These are phyloP conservation scores for Aspergillus felis DNA, from an alignment of 2,329 filamentous ascomycete species.

Conservation along the genomic window DNA sequence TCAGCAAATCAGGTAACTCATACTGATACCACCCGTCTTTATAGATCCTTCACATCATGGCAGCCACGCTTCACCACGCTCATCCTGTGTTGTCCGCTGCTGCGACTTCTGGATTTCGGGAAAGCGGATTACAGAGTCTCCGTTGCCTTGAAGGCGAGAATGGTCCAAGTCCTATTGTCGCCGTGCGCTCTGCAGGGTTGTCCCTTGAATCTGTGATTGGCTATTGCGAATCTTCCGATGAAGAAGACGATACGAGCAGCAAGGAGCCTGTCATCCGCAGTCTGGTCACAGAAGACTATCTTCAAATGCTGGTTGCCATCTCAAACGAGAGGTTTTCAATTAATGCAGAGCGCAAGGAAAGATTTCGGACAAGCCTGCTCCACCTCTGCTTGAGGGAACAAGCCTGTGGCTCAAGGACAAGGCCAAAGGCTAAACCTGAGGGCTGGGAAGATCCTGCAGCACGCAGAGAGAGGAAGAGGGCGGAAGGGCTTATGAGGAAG, in stretches of 20 bases:
- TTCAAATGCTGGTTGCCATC: conserved; percentile 63
- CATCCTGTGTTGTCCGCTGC: conserved; percentile 72
- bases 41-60: conserved; percentile 84
- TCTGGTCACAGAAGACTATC: conserved; percentile 63
- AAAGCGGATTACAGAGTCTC: conserved; percentile 71
- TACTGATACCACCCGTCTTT: conserved; percentile 20
- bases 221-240: conserved; percentile 30
- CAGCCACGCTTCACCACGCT: conserved; percentile 69
- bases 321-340: conserved; percentile 59
- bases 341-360: conserved; percentile 38
- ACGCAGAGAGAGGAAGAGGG: conserved; percentile 38
- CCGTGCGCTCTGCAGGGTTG: conserved; percentile 77
- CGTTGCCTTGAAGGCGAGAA: conserved; percentile 47
- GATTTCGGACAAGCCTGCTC: conserved; percentile 33
- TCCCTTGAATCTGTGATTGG: conserved; percentile 79
- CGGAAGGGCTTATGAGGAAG: conserved; percentile 39
- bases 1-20: conserved; percentile 3
- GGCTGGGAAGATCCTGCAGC: conserved; percentile 38
- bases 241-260: conserved; percentile 25
- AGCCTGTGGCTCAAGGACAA: conserved; percentile 11
- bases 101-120: conserved; percentile 78
- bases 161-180: conserved; percentile 68
- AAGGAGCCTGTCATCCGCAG: conserved; percentile 44
- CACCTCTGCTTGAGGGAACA: conserved; percentile 15
- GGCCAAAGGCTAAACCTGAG: conserved; percentile 17